Conservation (phyloP, 306 rosid species). For the Prunus padus region DNA sequence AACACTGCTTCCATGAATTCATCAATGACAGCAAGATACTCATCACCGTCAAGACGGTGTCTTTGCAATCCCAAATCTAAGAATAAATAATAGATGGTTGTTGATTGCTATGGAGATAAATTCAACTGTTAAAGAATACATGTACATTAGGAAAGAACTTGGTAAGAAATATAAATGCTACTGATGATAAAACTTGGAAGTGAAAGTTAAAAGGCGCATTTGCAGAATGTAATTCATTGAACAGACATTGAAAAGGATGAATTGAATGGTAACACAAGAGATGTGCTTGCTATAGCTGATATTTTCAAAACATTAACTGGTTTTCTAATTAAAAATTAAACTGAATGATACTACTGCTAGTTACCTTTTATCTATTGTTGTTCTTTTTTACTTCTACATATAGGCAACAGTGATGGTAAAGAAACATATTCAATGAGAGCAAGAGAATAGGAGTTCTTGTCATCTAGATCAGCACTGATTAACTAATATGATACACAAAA, state of each 20-base stretch:
- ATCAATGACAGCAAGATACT: constrained; percentile 79
- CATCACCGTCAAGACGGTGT: constrained; percentile 90
- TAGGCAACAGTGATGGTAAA: neutral
- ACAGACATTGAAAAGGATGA: neutral
- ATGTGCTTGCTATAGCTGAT: neutral
- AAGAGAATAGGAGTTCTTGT: neutral
- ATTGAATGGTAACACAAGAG: neutral
- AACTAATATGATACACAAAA: neutral
- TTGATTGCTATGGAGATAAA: constrained; percentile 4
- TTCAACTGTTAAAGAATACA: neutral
- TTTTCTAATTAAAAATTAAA: neutral
- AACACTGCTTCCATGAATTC: constrained; percentile 99
- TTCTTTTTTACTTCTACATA: neutral
- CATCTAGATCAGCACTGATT: neutral
- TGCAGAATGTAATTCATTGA: neutral
- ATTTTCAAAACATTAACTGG: neutral
- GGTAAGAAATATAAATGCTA: neutral
- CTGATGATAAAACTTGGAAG: neutral
- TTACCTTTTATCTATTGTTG: neutral
- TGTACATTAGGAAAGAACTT: neutral
- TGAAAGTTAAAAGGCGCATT: neutral
- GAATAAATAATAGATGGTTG: constrained; percentile 16
- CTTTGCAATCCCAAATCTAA: constrained; percentile 92
- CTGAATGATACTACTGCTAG: neutral
- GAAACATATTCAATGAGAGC: neutral